These are phyloP conservation scores for Penicillium oxalicum DNA, from an alignment of 2,329 filamentous ascomycete genomes.

Conservation along the genomic window DNA sequence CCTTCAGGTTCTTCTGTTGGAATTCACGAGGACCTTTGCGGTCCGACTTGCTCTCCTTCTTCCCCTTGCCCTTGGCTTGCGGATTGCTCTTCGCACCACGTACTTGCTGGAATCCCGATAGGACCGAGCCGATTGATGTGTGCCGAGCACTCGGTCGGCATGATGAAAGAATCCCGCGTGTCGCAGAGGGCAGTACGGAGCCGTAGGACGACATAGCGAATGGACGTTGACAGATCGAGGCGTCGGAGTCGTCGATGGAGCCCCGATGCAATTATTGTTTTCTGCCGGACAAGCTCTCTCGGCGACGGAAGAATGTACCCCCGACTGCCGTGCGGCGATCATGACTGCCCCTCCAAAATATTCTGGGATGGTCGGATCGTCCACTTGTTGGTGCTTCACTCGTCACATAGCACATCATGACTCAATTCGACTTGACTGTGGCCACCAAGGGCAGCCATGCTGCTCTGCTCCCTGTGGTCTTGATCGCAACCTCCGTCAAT, in stretches of 20 bases:
- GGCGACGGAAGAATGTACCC: constrained; percentile 28
- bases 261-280: constrained; percentile 29
- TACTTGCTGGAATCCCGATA: constrained; percentile 30
- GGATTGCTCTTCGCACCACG: constrained; percentile 33
- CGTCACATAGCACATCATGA: constrained; percentile 21
- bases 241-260: constrained; percentile 2
- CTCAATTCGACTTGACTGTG: constrained; percentile 30
- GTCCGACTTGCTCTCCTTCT: constrained; percentile 54
- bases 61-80: constrained; percentile 37
- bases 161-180: constrained; percentile 30
- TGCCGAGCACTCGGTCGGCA: constrained; percentile 27
- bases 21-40: constrained; percentile 63
- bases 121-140: constrained; percentile 27
- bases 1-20: constrained; percentile 56
- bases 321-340: constrained; percentile 20
- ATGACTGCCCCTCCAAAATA: constrained; percentile 22
- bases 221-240: constrained; percentile 9
- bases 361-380: neutral
- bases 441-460: constrained; percentile 39
- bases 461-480: constrained; percentile 35
- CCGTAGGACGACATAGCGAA: constrained; percentile 32
- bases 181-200: constrained; percentile 30
- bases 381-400: constrained; percentile 5
- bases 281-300: constrained; percentile 28
- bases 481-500: constrained; percentile 39